phyloP scores from a whole-genome alignment of 768 basidiomycete genomes.

The Tephrocybe rancida region DNA sequence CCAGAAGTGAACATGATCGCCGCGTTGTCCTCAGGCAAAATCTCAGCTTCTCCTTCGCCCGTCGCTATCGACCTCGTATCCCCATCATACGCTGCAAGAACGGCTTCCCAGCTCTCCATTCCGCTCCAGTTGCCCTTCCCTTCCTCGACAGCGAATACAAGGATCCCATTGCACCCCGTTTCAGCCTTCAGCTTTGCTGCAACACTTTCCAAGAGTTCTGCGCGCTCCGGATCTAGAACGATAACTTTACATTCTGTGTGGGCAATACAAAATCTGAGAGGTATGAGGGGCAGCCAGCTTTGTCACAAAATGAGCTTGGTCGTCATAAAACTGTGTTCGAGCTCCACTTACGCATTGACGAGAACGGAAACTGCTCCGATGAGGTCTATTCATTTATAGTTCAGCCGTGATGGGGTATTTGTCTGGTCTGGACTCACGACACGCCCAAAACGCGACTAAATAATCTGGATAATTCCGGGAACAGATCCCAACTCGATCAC shows the following conservation, averaged over 20 bases:
- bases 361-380: slow-evolving; percentile 52
- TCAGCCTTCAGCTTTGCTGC: slow-evolving; percentile 27
- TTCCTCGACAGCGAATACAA: slow-evolving; percentile 37
- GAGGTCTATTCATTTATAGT: slow-evolving; percentile 28
- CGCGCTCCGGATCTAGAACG: slow-evolving; percentile 48
- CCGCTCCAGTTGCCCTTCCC: slow-evolving; percentile 44
- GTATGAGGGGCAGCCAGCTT: slow-evolving; percentile 43
- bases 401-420: neutral
- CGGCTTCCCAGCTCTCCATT: slow-evolving; percentile 40
- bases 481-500: slow-evolving; percentile 47
- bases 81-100: slow-evolving; percentile 33
- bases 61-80: slow-evolving; percentile 28
- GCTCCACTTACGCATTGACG: slow-evolving; percentile 42
- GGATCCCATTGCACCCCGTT: slow-evolving; percentile 34
- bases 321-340: neutral
- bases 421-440: slow-evolving; percentile 30
- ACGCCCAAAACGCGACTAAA: slow-evolving; percentile 50
- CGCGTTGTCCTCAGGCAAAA: slow-evolving; percentile 49
- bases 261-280: slow-evolving; percentile 45
- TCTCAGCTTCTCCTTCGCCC: slow-evolving; percentile 30
- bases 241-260: slow-evolving; percentile 43
- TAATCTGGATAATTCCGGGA: slow-evolving; percentile 52
- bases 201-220: slow-evolving; percentile 34
- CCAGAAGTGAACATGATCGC: slow-evolving; percentile 59
- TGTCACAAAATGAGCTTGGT: neutral